Conservation (phyloP, 352 stramenopile genomes). For the Globisporangium spinosum region DNA sequence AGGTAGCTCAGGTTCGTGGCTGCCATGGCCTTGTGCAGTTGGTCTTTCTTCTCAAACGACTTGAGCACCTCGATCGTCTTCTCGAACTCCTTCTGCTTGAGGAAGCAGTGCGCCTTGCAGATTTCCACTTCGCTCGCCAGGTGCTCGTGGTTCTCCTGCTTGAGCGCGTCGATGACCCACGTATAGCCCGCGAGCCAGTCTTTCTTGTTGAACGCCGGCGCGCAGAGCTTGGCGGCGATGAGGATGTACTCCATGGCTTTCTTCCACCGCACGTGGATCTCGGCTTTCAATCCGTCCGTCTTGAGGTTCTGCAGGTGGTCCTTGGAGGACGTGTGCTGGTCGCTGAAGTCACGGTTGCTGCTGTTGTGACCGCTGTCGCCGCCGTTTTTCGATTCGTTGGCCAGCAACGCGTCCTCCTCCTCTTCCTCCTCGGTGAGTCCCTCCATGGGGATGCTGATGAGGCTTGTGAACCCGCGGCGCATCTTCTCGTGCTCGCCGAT, state of each 20-base stretch:
- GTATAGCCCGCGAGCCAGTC: slow-evolving; percentile 92
- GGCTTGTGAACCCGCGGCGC: slow-evolving; percentile 89
- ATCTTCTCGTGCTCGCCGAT: slow-evolving; percentile 94
- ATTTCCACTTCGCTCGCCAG: slow-evolving; percentile 92
- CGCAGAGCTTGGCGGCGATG: slow-evolving; percentile 92
- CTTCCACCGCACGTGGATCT: slow-evolving; percentile 71
- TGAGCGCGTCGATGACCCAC: slow-evolving; percentile 93
- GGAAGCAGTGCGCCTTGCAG: slow-evolving; percentile 83
- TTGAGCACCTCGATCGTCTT: slow-evolving; percentile 93
- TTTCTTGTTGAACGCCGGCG: slow-evolving; percentile 89
- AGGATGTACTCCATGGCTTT: slow-evolving; percentile 91
- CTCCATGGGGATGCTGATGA: slow-evolving; percentile 91
- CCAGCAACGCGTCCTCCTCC: slow-evolving; percentile 57
- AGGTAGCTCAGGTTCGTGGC: slow-evolving; percentile 96
- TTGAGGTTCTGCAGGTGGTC: slow-evolving; percentile 66
- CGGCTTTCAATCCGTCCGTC: slow-evolving; percentile 65
- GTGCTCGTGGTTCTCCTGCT: slow-evolving; percentile 85
- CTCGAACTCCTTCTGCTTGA: slow-evolving; percentile 93
- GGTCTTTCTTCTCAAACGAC: slow-evolving; percentile 95
- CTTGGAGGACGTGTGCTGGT: slow-evolving; percentile 30
- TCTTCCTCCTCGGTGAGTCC: slow-evolving; percentile 82
- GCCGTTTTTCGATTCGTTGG: slow-evolving; percentile 50
- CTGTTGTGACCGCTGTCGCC: slow-evolving; percentile 22
- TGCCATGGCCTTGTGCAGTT: slow-evolving; percentile 90
- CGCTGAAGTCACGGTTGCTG: neutral